Base-by-base conservation (phyloP, 163 green algal genomes). In the Scenedesmus sp. region DNA sequence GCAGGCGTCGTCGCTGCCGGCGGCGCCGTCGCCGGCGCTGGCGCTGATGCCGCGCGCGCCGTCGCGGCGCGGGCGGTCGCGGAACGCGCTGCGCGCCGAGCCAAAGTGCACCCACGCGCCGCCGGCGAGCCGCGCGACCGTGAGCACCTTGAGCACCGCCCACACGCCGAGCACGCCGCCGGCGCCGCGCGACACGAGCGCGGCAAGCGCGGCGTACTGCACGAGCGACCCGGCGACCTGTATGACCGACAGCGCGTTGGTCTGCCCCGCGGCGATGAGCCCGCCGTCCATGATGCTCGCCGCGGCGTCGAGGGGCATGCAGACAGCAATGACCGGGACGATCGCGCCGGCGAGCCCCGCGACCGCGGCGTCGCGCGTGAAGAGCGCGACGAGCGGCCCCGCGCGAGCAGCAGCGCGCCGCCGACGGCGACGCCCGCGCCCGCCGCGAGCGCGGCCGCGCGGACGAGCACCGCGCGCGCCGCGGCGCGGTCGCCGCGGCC, bases 231-330 rank as follows among this genome's bases (percentile, higher is more conserved):
- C 57, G 1, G 33, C 13, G 2, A 84, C 73, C 65, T 90, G 85
- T 4, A 89, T 80, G 13, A 76, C 63, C 1, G 71, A 83, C 42
- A 89, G 73, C 60, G 78, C 83, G 60, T 87, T 84, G 15, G 83
- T 85, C 77, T 89, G 82, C 58, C 84, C 84, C 39, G 87, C 84
- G 13, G 87, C 87, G 34, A 91, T 80, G 22, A 91, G 58, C 0
- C 75, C 80, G 10, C 87, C 87, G 51, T 91, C 87, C 80, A 89
- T 82, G 63, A 91, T 90, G 24, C 70, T 83, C 0, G 80, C 84
- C 0, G 58, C 80, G 4, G 87, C 87, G 50, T 91, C 87, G 0
- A 90, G 6, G 0, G 87, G 83, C 67, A 90, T 87, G 29, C 84
- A 71, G 3, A 71, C 4, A 47, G 60, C 77, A 3, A 91, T 63